A percentile compares a stretch with the other conserved stretches of the same genome.
phyloP scores from a whole-genome alignment of 208 protist genomes.

The Wallacemonas collosoma region DNA sequence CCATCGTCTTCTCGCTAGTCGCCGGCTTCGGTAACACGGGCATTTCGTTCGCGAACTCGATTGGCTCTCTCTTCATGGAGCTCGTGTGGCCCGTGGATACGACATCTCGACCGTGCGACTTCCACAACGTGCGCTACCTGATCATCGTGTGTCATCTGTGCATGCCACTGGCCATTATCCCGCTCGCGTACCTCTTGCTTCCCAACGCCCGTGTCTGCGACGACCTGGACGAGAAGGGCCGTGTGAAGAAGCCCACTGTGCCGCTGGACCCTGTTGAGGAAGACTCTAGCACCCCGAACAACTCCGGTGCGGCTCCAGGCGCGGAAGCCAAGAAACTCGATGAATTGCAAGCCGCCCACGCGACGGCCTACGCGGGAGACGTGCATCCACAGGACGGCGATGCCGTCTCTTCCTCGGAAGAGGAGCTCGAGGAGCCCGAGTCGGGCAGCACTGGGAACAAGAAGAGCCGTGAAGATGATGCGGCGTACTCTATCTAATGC shows the following conservation, averaged over 20 bases:
- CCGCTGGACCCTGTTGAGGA: not conserved
- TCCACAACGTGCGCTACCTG: conserved; percentile 40
- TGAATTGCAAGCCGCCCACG: not conserved
- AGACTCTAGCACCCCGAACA: not conserved
- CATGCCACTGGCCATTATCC: conserved; percentile 42
- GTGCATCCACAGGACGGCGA: not conserved
- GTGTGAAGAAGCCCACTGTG: conserved; percentile 7
- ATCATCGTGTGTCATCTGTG: conserved; percentile 46
- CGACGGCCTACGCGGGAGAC: conserved; percentile 9
- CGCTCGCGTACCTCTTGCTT: conserved; percentile 46
- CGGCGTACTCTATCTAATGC: conserved; percentile 13
- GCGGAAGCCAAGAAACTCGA: conserved; percentile 11
- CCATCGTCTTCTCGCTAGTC: conserved; percentile 60
- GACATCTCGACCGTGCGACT: conserved; percentile 45
- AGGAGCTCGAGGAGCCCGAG: conserved; percentile 4
- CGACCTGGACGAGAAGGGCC: conserved; percentile 32
- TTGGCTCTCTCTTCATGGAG: conserved; percentile 42
- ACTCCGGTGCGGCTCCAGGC: not conserved
- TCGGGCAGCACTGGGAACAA: not conserved
- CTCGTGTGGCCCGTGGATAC: conserved; percentile 34
- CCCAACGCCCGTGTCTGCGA: conserved; percentile 41
- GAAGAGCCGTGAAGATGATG: conserved; percentile 9
- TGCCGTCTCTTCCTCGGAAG: not conserved
- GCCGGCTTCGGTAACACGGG: conserved; percentile 68
- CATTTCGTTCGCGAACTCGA: conserved; percentile 23